These are phyloP conservation scores for Iris macrosiphon DNA, from an alignment of 106 monocot genomes.

Conservation along the genomic window DNA sequence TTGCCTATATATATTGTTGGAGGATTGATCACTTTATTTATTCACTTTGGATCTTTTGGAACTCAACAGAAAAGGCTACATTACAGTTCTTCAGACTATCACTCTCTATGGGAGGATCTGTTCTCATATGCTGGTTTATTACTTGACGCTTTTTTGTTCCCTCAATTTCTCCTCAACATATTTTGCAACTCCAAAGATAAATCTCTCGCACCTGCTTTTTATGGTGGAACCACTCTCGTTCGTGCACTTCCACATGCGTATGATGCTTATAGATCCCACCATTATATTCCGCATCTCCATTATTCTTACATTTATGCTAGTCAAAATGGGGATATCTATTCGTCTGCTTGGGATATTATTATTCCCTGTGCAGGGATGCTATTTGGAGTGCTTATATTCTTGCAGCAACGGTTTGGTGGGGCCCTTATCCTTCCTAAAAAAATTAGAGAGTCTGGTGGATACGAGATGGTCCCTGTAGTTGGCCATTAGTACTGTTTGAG, in stretches of 20 bases:
- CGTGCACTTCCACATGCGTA: slow-evolving; percentile 62
- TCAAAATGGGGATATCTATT: slow-evolving; percentile 34
- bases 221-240: slow-evolving; percentile 38
- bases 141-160: slow-evolving; percentile 60
- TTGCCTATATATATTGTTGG: slow-evolving; percentile 45
- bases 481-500: slow-evolving; percentile 3
- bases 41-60: slow-evolving; percentile 10
- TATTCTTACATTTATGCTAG: slow-evolving; percentile 34
- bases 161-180: slow-evolving; percentile 64
- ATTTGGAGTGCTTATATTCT: slow-evolving; percentile 33
- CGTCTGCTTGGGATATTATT: slow-evolving; percentile 55
- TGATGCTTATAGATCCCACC: slow-evolving; percentile 39
- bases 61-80: not conserved
- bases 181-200: slow-evolving; percentile 33
- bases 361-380: slow-evolving; percentile 44
- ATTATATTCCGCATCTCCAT: slow-evolving; percentile 4
- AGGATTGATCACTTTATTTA: slow-evolving; percentile 36
- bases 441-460: slow-evolving; percentile 12
- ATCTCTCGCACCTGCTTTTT: slow-evolving; percentile 37
- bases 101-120: slow-evolving; percentile 38
- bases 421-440: slow-evolving; percentile 31
- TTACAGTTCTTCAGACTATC: not conserved
- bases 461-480: slow-evolving; percentile 41
- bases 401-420: slow-evolving; percentile 72
- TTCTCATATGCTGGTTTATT: slow-evolving; percentile 46